These are phyloP conservation scores for Pseudogymnoascus sp. DNA, from an alignment of 2,329 filamentous ascomycete species.

Conservation along the genomic window DNA sequence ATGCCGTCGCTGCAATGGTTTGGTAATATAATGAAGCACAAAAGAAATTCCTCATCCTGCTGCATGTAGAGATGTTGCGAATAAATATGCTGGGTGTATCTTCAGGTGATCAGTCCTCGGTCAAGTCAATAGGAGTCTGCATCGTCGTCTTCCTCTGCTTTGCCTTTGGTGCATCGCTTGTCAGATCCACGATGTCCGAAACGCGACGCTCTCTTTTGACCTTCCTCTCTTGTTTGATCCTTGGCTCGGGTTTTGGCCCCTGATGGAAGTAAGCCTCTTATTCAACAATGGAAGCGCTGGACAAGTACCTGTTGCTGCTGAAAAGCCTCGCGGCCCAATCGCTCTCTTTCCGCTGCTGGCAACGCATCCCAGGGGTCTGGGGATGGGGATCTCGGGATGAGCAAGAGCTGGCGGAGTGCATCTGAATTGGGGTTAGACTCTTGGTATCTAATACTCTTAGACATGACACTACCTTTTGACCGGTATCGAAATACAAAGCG, in stretches of 20 bases:
- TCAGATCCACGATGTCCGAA: background rate
- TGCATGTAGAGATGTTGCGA: background rate
- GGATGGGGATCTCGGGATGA: slow-evolving; percentile 16
- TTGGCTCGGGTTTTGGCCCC: background rate
- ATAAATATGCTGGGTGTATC: background rate
- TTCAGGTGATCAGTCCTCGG: background rate
- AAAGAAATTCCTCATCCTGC: background rate
- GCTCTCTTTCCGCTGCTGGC: background rate
- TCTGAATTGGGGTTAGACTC: slow-evolving; percentile 11
- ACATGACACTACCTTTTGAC: slow-evolving; percentile 13
- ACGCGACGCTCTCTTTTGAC: background rate
- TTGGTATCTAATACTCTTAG: background rate
- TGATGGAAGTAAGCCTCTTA: background rate
- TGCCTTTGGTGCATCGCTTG: background rate
- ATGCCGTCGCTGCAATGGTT: background rate
- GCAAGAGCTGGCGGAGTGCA: slow-evolving; percentile 17
- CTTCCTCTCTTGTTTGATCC: background rate
- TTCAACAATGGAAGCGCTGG: background rate
- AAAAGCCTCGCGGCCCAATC: background rate
- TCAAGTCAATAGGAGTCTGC: background rate
- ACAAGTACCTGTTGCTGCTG: background rate
- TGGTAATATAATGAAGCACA: background rate
- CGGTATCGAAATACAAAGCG: slow-evolving; percentile 23
- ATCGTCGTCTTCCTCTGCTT: slow-evolving; percentile 1
- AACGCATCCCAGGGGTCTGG: slow-evolving; percentile 11